Evolutionary conservation across 1,284 basidiomycete species (phyloP).

Genomic region (Vanrija pseudolonga): DNA sequence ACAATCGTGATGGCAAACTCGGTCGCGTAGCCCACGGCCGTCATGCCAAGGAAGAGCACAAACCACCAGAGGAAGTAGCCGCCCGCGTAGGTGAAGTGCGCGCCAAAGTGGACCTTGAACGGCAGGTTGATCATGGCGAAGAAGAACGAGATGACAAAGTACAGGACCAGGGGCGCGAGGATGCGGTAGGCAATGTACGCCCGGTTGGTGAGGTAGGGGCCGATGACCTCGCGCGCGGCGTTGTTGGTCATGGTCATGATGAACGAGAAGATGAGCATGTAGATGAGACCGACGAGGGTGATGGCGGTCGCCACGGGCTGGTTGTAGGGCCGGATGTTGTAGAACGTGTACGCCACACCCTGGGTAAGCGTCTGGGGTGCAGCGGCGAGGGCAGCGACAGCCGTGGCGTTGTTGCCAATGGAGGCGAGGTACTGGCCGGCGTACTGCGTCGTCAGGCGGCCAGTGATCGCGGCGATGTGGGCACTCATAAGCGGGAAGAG

Average conservation of each 20-base stretch:
- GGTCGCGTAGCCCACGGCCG: constrained; percentile 54
- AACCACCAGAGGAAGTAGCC: constrained; percentile 76
- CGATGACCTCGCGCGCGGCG: constrained; percentile 50
- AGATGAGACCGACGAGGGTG: constrained; percentile 64
- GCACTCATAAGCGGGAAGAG: constrained; percentile 44
- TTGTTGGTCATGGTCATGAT: constrained; percentile 51
- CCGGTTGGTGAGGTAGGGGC: constrained; percentile 54
- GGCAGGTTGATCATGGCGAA: constrained; percentile 63
- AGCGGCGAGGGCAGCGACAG: constrained; percentile 52
- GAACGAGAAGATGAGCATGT: constrained; percentile 58
- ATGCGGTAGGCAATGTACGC: constrained; percentile 60
- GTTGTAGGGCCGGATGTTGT: constrained; percentile 63
- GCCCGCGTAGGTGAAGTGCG: constrained; percentile 49
- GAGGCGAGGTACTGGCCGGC: constrained; percentile 30
- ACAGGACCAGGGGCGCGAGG: constrained; percentile 56
- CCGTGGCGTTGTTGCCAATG: constrained; percentile 49
- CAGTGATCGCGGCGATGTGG: constrained; percentile 26
- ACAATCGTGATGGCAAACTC: constrained; percentile 53
- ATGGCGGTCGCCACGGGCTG: constrained; percentile 67
- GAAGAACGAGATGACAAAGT: constrained; percentile 61
- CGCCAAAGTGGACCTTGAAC: constrained; percentile 56
- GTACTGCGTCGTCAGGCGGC: constrained; percentile 25
- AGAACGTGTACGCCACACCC: constrained; percentile 55
- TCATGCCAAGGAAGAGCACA: constrained; percentile 57
- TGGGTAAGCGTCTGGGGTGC: constrained; percentile 60